These are phyloP conservation scores for Massospora cicadina DNA, from an alignment of 371 early-diverging fungal species.

Conservation along the genomic window DNA sequence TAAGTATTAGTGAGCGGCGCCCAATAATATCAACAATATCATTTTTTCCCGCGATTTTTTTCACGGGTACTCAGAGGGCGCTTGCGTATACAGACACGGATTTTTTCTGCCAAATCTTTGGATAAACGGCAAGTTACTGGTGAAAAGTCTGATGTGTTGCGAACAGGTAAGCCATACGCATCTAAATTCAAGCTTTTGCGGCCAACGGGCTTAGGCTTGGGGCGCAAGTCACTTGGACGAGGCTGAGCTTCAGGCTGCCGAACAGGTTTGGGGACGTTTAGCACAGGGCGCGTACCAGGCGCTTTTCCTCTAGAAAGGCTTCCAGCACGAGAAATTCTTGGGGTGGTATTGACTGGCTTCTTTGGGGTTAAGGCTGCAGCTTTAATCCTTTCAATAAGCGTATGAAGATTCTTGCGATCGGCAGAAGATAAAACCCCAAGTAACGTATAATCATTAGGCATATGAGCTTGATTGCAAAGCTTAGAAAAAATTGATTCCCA, in stretches of 20 bases:
- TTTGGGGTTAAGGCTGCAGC: constrained; percentile 7
- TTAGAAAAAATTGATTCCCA: not conserved
- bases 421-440: constrained; percentile 57
- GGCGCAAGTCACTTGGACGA: constrained; percentile 7
- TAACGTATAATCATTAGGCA: constrained; percentile 56
- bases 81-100: constrained; percentile 94
- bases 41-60: constrained; percentile 36
- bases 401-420: constrained; percentile 57
- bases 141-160: constrained; percentile 6
- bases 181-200: constrained; percentile 10
- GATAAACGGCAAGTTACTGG: not conserved
- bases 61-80: constrained; percentile 82
- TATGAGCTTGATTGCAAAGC: constrained; percentile 49
- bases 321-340: constrained; percentile 2
- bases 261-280: not conserved
- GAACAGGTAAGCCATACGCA: constrained; percentile 14
- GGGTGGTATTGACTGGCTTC: constrained; percentile 8
- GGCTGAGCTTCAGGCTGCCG: not conserved
- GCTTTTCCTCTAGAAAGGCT: not conserved
- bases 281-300: not conserved
- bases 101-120: constrained; percentile 31
- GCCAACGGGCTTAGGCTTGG: constrained; percentile 1
- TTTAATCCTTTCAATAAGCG: constrained; percentile 37
- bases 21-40: constrained; percentile 62
- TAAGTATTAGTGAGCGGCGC: constrained; percentile 47